These are phyloP conservation scores for Saturnispora mendoncae DNA, from an alignment of 805 yeast genomes.

Conservation along the genomic window DNA sequence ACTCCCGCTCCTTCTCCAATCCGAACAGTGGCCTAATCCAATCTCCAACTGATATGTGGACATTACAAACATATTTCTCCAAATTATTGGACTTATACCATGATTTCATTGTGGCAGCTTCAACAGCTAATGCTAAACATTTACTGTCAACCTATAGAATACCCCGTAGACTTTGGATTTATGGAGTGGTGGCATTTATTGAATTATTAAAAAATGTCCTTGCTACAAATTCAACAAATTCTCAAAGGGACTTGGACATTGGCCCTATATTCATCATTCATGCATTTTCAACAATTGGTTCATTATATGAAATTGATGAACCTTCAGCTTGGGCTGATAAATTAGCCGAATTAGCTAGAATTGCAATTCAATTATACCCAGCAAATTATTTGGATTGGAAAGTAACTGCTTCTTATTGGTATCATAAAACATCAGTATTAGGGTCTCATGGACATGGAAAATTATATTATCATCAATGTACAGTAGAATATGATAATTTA, in stretches of 20 bases:
- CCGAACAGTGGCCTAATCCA: background rate
- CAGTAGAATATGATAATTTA: constrained; percentile 68
- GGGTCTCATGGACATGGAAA: constrained; percentile 79
- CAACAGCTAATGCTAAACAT: constrained; percentile 54
- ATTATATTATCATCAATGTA: constrained; percentile 78
- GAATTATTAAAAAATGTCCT: constrained; percentile 70
- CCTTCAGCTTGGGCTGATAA: constrained; percentile 71
- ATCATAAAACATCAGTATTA: constrained; percentile 53
- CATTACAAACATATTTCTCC: constrained; percentile 58
- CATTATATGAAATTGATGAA: constrained; percentile 22
- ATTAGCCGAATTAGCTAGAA: constrained; percentile 74
- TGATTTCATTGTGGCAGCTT: constrained; percentile 36
- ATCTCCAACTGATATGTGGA: constrained; percentile 45
- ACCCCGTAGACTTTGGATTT: constrained; percentile 76
- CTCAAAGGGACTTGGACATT: constrained; percentile 5
- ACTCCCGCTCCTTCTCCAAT: background rate
- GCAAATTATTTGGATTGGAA: constrained; percentile 83
- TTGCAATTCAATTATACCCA: constrained; percentile 80
- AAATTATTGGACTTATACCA: constrained; percentile 62
- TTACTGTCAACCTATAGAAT: constrained; percentile 70
- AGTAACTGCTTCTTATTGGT: constrained; percentile 76
- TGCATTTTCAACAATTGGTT: constrained; percentile 54
- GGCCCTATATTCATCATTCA: constrained; percentile 48
- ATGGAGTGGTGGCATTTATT: constrained; percentile 72
- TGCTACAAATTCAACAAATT: constrained; percentile 24